Base-by-base conservation (phyloP, 495 filamentous ascomycete genomes). In the Lentithecium fluviatile region DNA sequence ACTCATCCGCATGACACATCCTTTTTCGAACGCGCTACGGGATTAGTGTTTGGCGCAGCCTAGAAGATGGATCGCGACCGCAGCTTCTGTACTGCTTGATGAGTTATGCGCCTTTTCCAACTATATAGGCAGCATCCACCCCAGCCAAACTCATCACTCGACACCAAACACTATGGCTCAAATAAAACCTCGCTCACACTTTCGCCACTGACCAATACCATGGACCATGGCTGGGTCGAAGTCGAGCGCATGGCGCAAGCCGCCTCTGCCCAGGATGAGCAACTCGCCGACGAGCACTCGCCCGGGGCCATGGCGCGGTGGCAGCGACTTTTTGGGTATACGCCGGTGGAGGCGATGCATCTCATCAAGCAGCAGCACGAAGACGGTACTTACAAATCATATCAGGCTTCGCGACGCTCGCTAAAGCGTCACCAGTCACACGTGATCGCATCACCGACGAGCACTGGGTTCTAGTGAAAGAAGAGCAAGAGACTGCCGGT, bases 371-470 rank as follows among this genome's bases (percentile, higher is more conserved):
- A 46, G 1, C 68, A 70, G 34, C 68, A 65, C 45, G 24, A 51
- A 7, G 62, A 70, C 49, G 40, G 40, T 43, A 43, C 13, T 43
- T 43, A 20, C 40, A 20, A 43, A n/a, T 13, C 13, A 15, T 15
- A 38, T 38, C 8, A 38, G 8, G 7, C 15, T 38, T 38, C 36
- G 15, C 36, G 7, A 6, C 13, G 15, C 19, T 20, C 15, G 15
- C 40, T 43, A 13, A 43, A 32, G 3, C 40, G 3, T 15, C 6
- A 6, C 13, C 15, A 43, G 52, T 70, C 0, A 62, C 68, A 0
- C 68, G 68, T 19, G 49, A 51, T 1, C 65, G 68, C n/a, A 60
- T 70, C 51, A 56, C 65, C 1, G 59, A 66, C 50, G 57, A 50
- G 4, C 68, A 70, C 52, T 70, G 68, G 68, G 54, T 58, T 1